These are phyloP conservation scores for Aureobasidium sp. DNA, from an alignment of 2,329 filamentous ascomycete genomes.

Conservation along the genomic window DNA sequence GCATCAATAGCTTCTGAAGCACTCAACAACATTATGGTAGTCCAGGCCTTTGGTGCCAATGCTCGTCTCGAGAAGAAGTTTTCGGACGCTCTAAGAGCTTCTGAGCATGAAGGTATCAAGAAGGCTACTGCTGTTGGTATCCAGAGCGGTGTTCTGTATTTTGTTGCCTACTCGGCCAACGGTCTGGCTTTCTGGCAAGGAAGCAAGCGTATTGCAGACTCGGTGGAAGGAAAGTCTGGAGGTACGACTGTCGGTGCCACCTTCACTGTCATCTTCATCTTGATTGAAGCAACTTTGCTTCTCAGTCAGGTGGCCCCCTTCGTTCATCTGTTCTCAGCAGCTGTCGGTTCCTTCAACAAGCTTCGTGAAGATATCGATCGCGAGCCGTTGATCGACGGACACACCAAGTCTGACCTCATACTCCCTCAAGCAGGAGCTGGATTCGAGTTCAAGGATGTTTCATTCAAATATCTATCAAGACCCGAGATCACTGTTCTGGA, in stretches of 20 bases:
- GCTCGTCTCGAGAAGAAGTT: constrained; percentile 55
- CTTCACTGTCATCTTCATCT: constrained; percentile 50
- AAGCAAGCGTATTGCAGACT: constrained; percentile 47
- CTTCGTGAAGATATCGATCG: constrained; percentile 53
- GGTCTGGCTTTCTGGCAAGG: constrained; percentile 64
- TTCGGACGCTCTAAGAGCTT: constrained; percentile 43
- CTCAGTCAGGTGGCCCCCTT: constrained; percentile 42
- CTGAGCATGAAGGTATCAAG: constrained; percentile 48
- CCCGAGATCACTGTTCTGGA: constrained; percentile 35
- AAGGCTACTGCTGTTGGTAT: constrained; percentile 52
- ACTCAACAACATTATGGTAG: constrained; percentile 53
- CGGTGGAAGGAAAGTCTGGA: constrained; percentile 28
- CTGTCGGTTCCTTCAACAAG: constrained; percentile 50
- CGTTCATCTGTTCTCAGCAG: constrained; percentile 45
- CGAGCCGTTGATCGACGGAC: constrained; percentile 33
- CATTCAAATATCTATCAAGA: constrained; percentile 37
- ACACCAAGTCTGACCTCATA: constrained; percentile 25
- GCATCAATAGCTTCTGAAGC: constrained; percentile 58
- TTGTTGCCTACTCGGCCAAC: constrained; percentile 61
- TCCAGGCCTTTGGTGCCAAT: constrained; percentile 58
- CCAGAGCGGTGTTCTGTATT: constrained; percentile 57
- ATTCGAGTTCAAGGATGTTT: constrained; percentile 34
- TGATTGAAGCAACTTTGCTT: constrained; percentile 46
- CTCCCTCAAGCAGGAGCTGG: constrained; percentile 19
- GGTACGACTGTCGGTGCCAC: constrained; percentile 39